Conservation (phyloP, 345 rosid species). For the Passiflora organensis region DNA sequence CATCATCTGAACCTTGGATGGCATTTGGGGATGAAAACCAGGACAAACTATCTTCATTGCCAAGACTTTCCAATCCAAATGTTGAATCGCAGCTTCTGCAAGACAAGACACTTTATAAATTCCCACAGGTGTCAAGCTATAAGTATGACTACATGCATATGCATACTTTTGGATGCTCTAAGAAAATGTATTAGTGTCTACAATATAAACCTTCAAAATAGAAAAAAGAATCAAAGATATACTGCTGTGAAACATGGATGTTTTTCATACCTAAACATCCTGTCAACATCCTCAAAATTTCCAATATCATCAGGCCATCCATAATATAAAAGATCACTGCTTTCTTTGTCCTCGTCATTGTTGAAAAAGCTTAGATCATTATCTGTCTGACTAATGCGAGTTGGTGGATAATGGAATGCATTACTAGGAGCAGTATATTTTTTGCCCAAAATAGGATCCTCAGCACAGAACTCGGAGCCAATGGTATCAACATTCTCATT, state of each 20-base stretch:
- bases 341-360: slow-evolving; percentile 57
- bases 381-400: slow-evolving; percentile 42
- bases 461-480: slow-evolving; percentile 34
- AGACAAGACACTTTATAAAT: slow-evolving; percentile 9
- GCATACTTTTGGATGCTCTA: neutral
- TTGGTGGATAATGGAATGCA: slow-evolving; percentile 43
- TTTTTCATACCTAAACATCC: slow-evolving; percentile 66
- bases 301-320: slow-evolving; percentile 77
- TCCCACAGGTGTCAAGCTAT: neutral
- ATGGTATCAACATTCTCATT: slow-evolving; percentile 23
- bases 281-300: slow-evolving; percentile 87
- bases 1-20: slow-evolving; percentile 47
- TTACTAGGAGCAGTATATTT: slow-evolving; percentile 31
- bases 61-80: slow-evolving; percentile 60
- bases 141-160: neutral
- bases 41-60: slow-evolving; percentile 55
- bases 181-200: neutral
- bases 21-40: slow-evolving; percentile 66
- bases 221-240: neutral
- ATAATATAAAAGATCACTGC: slow-evolving; percentile 53
- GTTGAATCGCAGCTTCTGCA: slow-evolving; percentile 80
- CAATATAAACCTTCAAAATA: neutral
- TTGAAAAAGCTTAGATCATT: slow-evolving; percentile 53
- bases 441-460: slow-evolving; percentile 40
- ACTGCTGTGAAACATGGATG: neutral